Conservation (phyloP, 108 stramenopile genomes). For the Cyclotella kingstonii region DNA sequence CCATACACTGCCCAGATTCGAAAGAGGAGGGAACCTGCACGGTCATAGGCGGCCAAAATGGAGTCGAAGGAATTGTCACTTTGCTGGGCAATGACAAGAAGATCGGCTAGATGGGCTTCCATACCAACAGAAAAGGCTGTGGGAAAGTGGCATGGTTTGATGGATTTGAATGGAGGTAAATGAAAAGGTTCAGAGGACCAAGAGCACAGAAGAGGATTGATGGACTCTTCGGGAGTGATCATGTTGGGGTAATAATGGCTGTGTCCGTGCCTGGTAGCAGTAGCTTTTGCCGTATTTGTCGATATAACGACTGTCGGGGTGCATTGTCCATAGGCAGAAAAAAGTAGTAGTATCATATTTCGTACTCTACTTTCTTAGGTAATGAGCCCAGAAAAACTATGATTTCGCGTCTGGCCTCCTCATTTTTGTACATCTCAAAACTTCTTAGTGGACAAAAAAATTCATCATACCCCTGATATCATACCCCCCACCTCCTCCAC, state of each 20-base stretch:
- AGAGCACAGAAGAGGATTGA: constrained; percentile 54
- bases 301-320: no score
- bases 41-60: constrained; percentile 59
- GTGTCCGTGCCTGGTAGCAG: no score
- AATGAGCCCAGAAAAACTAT: no score
- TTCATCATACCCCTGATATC: no score
- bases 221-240: background rate
- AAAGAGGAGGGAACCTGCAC: constrained; percentile 34
- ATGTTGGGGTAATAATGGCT: background rate
- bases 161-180: constrained; percentile 58
- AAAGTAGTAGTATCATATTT: no score
- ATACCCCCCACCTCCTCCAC: no score
- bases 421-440: no score
- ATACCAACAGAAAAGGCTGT: constrained; percentile 58
- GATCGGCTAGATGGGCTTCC: constrained; percentile 50
- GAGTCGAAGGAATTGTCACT: constrained; percentile 45
- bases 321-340: no score
- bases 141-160: constrained; percentile 49
- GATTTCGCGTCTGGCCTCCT: no score
- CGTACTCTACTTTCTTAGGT: no score
- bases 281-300: no score
- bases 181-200: constrained; percentile 63
- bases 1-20: constrained; percentile 46
- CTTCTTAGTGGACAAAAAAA: no score
- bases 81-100: constrained; percentile 38